Base-by-base conservation (phyloP, 495 filamentous ascomycete species). In the Clohesyomyces aquaticus region DNA sequence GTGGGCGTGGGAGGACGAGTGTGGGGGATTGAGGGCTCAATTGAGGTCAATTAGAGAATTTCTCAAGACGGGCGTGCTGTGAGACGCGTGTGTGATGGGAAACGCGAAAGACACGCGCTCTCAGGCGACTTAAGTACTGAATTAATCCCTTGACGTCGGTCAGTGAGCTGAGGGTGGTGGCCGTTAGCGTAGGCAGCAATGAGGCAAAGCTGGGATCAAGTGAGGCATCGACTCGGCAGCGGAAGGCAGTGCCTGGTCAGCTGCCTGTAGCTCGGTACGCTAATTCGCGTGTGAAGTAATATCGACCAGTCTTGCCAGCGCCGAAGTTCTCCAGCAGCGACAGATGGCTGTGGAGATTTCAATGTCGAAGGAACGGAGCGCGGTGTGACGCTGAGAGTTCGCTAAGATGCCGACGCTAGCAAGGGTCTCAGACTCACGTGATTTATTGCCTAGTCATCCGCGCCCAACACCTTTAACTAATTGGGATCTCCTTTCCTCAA, bases 61-160 rank as follows among this genome's bases (percentile, higher is more conserved):
- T 26, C 4, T 47, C 19, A 22, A 47, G 19, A 51, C 9, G 22
- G 32, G 14, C 6, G 32, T 38, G 32, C 32, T 38, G 43, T 38
- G 45, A 19, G n/a, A 27, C 11, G 42, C 58, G 48, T 35, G 54
- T 50, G 35, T 41, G 52, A 47, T 19, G 6, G 55, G 21, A 61
- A 67, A 67, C 59, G 51, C 58, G 59, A 57, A 57, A 51, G 53
- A 52, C n/a, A 56, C 38, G 63, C 63, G 63, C 38, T 11, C 10
- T 61, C 57, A 66, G 55, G 64, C 45, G 64, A 22, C 22, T 67
- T 61, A 62, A 57, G 35, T 67, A 67, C 43, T 43, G 43, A 41
- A 41, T 23, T 52, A 3, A 32, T 16, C 26, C 21, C 46, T 47
- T 52, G 8, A 47, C 22, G 50, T 21, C 3, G 9, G 41, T 51